These are phyloP conservation scores for Lanmaoa rubissima DNA, from an alignment of 768 basidiomycete species.

Conservation along the genomic window DNA sequence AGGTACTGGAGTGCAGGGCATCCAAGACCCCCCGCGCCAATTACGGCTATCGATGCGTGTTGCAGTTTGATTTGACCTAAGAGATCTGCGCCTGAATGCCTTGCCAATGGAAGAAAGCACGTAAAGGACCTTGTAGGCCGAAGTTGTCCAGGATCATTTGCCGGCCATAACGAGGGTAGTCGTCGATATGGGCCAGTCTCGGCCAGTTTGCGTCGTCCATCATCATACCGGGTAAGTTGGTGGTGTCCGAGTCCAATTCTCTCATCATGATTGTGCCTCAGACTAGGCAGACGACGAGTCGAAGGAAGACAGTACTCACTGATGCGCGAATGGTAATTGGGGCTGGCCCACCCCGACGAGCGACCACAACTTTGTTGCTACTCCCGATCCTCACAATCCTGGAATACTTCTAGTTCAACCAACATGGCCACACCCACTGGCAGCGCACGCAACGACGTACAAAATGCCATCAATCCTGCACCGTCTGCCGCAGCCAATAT, in stretches of 20 bases:
- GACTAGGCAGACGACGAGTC: background rate
- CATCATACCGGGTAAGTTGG: background rate
- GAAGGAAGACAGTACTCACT: background rate
- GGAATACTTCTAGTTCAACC: background rate
- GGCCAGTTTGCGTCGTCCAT: slow-evolving; percentile 16
- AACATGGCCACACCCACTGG: slow-evolving; percentile 17
- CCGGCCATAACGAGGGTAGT: slow-evolving; percentile 90
- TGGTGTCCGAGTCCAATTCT: background rate
- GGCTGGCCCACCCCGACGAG: background rate
- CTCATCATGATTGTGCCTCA: background rate
- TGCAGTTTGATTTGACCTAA: slow-evolving; percentile 84
- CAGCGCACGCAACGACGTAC: slow-evolving; percentile 12
- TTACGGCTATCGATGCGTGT: slow-evolving; percentile 72
- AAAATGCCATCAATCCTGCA: slow-evolving; percentile 12
- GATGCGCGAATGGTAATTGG: background rate
- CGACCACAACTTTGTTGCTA: background rate
- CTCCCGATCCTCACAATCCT: background rate
- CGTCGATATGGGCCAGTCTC: slow-evolving; percentile 46
- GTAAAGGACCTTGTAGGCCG: slow-evolving; percentile 68
- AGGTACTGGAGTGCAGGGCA: slow-evolving; percentile 96
- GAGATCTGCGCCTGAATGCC: slow-evolving; percentile 1
- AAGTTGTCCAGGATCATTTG: slow-evolving; percentile 95
- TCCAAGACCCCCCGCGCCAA: slow-evolving; percentile 95
- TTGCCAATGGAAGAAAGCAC: background rate
- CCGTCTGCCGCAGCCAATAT: slow-evolving; percentile 13